Evolutionary conservation across 148 eudicot species (phyloP).

Genomic region (Euryodendron excelsum): DNA sequence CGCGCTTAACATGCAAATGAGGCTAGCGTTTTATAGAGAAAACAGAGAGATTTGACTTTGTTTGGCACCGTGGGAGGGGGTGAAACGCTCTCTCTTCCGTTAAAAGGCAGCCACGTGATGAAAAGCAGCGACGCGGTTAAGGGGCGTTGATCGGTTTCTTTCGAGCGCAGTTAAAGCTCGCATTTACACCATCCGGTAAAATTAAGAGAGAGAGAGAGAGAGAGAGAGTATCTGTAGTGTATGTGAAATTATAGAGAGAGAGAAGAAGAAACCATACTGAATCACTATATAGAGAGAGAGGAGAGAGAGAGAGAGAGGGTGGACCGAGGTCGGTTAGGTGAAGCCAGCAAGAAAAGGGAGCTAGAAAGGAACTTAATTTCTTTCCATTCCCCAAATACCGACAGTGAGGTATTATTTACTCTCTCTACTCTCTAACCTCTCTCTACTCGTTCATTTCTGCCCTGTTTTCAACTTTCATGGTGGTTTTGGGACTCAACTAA

Average conservation of each 20-base stretch:
- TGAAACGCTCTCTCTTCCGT: not conserved
- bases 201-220: slow-evolving; percentile 3
- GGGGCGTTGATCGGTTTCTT: slow-evolving; percentile 47
- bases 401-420: slow-evolving; percentile 8
- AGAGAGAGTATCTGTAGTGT: slow-evolving; percentile 4
- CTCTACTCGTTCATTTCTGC: not conserved
- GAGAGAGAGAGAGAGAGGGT: not conserved
- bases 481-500: slow-evolving; percentile 12
- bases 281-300: not conserved
- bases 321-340: not conserved
- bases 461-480: slow-evolving; percentile 10
- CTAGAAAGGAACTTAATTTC: not conserved
- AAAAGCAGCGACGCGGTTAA: slow-evolving; percentile 35
- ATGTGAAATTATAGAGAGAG: not conserved
- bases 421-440: not conserved
- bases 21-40: not conserved
- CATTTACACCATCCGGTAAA: not conserved
- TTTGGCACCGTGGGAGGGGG: too few relatives aligned
- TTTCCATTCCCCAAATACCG: not conserved
- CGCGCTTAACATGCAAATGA: not conserved
- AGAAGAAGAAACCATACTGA: not conserved
- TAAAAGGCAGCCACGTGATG: slow-evolving; percentile 33
- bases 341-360: not conserved
- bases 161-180: slow-evolving; percentile 25
- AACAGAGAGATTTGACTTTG: slow-evolving; percentile 44